Base-by-base conservation (phyloP, 305 asterid species). In the Caryopteris hybrid region DNA sequence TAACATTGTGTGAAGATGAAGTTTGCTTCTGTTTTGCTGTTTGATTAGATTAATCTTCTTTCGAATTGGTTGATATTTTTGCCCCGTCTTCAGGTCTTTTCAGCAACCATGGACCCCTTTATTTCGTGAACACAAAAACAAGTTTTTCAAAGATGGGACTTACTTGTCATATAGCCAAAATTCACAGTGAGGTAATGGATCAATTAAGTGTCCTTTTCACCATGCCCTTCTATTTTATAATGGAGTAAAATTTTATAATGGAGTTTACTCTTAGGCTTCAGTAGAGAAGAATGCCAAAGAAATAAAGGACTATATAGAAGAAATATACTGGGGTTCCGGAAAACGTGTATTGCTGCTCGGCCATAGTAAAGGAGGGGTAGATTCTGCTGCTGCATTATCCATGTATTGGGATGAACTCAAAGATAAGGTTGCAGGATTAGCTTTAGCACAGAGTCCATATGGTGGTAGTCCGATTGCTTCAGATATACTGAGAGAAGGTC, bases 391-490 rank as follows among this genome's bases (percentile, higher is more conserved):
- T 55, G 84, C 91, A 74, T 61, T 92, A 69, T 92, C 97, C 61
- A 88, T 92, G 79, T 86, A 88, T 74, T 92, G 98, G 98, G 81
- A 81, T 55, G 95, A 86, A 38, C 81, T 90, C 73, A 90, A 92
- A 80, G 96, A 86, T 62, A 93, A 93, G 84, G 97, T 93, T 61
- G 97, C 94, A 2, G 98, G 98, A 43, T 76, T 93, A 72, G 97
- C 90, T 42, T 79, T 93, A 68, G 82, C 95, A 16, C 98, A 90
- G 81, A 93, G 97, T 64, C 98, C 98, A n/a, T 93, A 88, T 57
- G 98, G 96, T 68, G 98, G 98, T 56, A 88, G 88, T 69, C 98
- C 98, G 25, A 93, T 93, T 72, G 97, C 96, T 59, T 93, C 98
- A 29, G 97, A 93, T 78, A 85, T 93, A 53, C 70, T 93, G 41